Evolutionary conservation across 2,329 filamentous ascomycete species (phyloP), one percentile per base, ranked within the genome.

Genomic region (Colletotrichum somersetense): DNA sequence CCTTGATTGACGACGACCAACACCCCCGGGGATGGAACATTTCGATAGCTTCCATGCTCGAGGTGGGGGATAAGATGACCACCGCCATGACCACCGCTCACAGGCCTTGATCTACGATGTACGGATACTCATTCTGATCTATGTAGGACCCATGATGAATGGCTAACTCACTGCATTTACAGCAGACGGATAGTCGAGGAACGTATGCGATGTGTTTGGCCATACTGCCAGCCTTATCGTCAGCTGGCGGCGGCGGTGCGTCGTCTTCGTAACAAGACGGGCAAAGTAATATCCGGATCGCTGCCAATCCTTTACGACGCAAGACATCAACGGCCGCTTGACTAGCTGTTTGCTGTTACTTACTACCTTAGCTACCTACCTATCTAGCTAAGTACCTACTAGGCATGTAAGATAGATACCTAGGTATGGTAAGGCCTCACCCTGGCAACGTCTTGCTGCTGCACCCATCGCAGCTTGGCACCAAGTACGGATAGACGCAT

Each of bases 41-140:
- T 65, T 64, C 66, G 59, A 48, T 38, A 38, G 65, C 65, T 62
- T 67, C 65, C 46, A 67, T 50, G 56, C 30, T 23, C 30, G 35
- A 61, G 44, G 38, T 40, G 50, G 20, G 40, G 35, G 50, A 62
- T 52, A 33, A 40, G 50, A 65, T 23, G 40, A 53, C 18, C 55
- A 52, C 18, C 53, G 53, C 33, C 33, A 20, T 57, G 53, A n/a
- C 33, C 20, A 23, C 20, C 18, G 40, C 23, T n/a, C 35, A 53
- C 33, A 33, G 48, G 33, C 35, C 18, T n/a, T 23, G 48, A 35
- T 35, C 62, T 40, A n/a, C 18, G 30, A 30, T 5, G 30, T 30
- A 30, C 30, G 3, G 30, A 2, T n/a, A 20, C 2, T 46, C 14
- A n/a, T n/a, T 44, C 35, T 5, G 14, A 14, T 46, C 20, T 46